These are phyloP conservation scores for Colletotrichum lentis DNA, from an alignment of 2,329 filamentous ascomycete genomes.

Conservation along the genomic window DNA sequence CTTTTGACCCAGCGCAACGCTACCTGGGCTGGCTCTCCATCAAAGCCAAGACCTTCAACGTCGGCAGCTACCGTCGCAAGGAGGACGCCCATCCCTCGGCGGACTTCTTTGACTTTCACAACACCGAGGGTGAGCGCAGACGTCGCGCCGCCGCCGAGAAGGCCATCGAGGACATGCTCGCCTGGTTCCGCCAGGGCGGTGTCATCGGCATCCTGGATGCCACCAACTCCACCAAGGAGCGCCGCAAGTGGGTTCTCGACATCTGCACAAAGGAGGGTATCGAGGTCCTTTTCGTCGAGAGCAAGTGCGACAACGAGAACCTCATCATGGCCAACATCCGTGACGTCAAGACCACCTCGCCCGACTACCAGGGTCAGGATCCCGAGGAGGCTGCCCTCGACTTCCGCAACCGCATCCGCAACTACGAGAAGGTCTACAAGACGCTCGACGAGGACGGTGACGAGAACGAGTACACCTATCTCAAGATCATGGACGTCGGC, in stretches of 20 bases:
- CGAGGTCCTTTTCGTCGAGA: constrained; percentile 95
- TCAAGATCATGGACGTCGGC: constrained; percentile 97
- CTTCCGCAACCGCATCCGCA: constrained; percentile 92
- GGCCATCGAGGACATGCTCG: constrained; percentile 90
- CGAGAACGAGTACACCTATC: constrained; percentile 87
- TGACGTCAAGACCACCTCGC: constrained; percentile 95
- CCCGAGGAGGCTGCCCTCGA: constrained; percentile 90
- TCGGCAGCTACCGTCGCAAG: constrained; percentile 91
- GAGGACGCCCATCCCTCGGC: constrained; percentile 90
- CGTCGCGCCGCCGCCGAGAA: constrained; percentile 89
- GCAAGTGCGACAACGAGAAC: constrained; percentile 93
- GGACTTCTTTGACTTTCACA: constrained; percentile 93
- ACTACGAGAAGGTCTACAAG: constrained; percentile 97
- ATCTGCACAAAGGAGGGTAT: constrained; percentile 78
- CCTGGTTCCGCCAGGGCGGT: constrained; percentile 84
- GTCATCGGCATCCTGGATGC: constrained; percentile 94
- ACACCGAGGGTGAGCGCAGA: constrained; percentile 88
- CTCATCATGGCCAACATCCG: constrained; percentile 98
- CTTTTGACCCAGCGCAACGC: constrained; percentile 74
- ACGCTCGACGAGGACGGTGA: constrained; percentile 83
- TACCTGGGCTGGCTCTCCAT: constrained; percentile 98
- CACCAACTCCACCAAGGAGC: constrained; percentile 91
- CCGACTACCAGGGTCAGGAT: constrained; percentile 93
- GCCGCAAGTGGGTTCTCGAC: constrained; percentile 90
- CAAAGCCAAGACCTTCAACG: constrained; percentile 93